These are phyloP conservation scores for Heliosperma pusillum DNA, from an alignment of 148 eudicot genomes.

Conservation along the genomic window DNA sequence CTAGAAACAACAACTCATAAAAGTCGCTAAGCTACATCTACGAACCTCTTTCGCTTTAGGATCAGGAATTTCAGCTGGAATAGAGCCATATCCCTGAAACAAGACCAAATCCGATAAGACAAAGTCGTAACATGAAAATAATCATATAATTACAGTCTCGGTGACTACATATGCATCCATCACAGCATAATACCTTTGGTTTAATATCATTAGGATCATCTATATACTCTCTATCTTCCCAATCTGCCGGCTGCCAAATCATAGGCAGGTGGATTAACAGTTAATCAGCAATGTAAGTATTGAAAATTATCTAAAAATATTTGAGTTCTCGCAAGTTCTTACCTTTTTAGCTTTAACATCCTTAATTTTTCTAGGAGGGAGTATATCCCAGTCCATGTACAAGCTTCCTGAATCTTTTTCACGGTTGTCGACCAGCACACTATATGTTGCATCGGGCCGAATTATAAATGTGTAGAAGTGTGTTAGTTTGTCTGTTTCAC, in stretches of 20 bases:
- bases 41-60: constrained; percentile 48
- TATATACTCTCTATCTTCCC: constrained; percentile 45
- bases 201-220: constrained; percentile 40
- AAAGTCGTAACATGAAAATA: background rate
- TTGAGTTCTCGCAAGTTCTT: background rate
- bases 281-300: background rate
- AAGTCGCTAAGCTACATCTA: constrained; percentile 9
- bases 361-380: constrained; percentile 81
- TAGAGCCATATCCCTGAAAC: constrained; percentile 44
- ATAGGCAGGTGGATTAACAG: background rate
- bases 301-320: background rate
- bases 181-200: constrained; percentile 36
- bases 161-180: background rate
- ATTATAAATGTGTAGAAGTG: constrained; percentile 88
- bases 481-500: constrained; percentile 97
- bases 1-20: background rate
- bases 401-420: constrained; percentile 83
- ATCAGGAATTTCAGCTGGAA: constrained; percentile 45
- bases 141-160: background rate
- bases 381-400: constrained; percentile 91
- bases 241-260: constrained; percentile 34
- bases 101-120: constrained; percentile 14
- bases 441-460: constrained; percentile 84
- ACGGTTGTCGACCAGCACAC: constrained; percentile 69
- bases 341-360: constrained; percentile 84